Percentiles rank a stretch among this genome's conserved stretches.
Conservation (phyloP, 306 rosid genomes). For the Lathyrus sativus region DNA sequence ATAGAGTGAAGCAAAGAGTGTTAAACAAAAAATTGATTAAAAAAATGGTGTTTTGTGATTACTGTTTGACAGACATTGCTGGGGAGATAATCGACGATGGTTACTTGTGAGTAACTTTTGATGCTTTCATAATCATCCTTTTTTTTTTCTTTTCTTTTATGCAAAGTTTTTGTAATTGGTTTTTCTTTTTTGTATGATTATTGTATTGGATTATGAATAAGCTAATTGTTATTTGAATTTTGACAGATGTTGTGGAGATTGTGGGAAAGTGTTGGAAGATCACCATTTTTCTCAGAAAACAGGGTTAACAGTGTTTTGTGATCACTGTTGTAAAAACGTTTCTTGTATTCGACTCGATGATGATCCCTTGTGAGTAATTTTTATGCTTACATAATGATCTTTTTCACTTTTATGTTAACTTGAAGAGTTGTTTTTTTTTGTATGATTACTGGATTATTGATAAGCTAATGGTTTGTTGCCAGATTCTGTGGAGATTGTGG, state of each 20-base stretch:
- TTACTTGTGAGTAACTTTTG: slow-evolving; percentile 19
- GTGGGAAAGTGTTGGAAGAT: slow-evolving; percentile 3
- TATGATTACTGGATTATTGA: neutral
- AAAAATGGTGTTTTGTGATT: slow-evolving; percentile 32
- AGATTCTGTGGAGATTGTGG: slow-evolving; percentile 34
- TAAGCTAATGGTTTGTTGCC: neutral
- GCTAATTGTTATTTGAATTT: slow-evolving; percentile 8
- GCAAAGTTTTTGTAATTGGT: neutral
- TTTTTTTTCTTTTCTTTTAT: too few relatives aligned
- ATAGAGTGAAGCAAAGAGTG: neutral
- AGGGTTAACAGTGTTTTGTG: neutral
- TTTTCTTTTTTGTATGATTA: neutral
- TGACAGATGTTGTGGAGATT: neutral
- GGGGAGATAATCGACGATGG: neutral
- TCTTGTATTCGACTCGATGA: neutral
- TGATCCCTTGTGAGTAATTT: slow-evolving; percentile 23
- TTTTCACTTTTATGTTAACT: neutral
- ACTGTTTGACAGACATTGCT: slow-evolving; percentile 7
- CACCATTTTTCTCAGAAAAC: too few relatives aligned
- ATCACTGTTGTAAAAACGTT: slow-evolving; percentile 28
- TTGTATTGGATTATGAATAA: neutral
- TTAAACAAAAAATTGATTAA: neutral
- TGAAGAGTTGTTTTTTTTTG: neutral
- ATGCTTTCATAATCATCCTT: neutral
- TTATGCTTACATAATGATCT: neutral